Conservation (phyloP, 768 basidiomycete species). For the Trametes villosa region DNA sequence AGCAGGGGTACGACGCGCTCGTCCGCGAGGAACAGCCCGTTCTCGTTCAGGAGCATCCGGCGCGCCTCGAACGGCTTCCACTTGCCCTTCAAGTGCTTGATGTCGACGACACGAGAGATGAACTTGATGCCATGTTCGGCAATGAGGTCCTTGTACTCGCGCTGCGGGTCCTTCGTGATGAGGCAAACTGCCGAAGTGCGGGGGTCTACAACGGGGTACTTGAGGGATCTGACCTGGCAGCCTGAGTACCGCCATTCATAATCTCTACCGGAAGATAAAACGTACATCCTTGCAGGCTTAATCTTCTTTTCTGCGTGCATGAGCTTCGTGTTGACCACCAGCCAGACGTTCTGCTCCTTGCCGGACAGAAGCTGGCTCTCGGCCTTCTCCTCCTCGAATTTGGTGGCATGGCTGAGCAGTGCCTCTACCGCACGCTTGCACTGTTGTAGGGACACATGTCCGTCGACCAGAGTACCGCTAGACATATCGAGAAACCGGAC, state of each 20-base stretch:
- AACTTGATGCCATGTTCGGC: slow-evolving; percentile 81
- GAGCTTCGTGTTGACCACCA: slow-evolving; percentile 85
- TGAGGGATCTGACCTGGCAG: slow-evolving; percentile 58
- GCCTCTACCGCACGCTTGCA: slow-evolving; percentile 80
- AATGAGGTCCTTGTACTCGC: slow-evolving; percentile 94
- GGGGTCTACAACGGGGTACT: slow-evolving; percentile 83
- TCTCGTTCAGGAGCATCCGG: slow-evolving; percentile 81
- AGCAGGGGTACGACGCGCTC: slow-evolving; percentile 87
- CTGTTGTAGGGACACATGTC: slow-evolving; percentile 70
- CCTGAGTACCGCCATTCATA: neutral
- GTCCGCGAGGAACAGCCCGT: slow-evolving; percentile 92
- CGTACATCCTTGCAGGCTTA: slow-evolving; percentile 86
- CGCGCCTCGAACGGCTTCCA: slow-evolving; percentile 85
- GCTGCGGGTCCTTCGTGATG: slow-evolving; percentile 94
- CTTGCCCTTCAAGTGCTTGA: slow-evolving; percentile 93
- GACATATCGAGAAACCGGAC: slow-evolving; percentile 7
- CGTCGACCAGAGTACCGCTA: slow-evolving; percentile 56
- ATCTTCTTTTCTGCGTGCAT: slow-evolving; percentile 74
- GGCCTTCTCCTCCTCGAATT: slow-evolving; percentile 64
- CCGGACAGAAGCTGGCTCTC: slow-evolving; percentile 76
- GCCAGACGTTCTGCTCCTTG: slow-evolving; percentile 87
- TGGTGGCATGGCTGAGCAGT: slow-evolving; percentile 69
- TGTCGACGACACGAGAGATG: slow-evolving; percentile 87
- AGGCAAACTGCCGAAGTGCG: slow-evolving; percentile 82
- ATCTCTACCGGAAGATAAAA: slow-evolving; percentile 23